A percentile compares a stretch with the other conserved stretches of the same genome.
Evolutionary conservation across 2,329 filamentous ascomycete genomes (phyloP).

Genomic region (Penicillium sp.): DNA sequence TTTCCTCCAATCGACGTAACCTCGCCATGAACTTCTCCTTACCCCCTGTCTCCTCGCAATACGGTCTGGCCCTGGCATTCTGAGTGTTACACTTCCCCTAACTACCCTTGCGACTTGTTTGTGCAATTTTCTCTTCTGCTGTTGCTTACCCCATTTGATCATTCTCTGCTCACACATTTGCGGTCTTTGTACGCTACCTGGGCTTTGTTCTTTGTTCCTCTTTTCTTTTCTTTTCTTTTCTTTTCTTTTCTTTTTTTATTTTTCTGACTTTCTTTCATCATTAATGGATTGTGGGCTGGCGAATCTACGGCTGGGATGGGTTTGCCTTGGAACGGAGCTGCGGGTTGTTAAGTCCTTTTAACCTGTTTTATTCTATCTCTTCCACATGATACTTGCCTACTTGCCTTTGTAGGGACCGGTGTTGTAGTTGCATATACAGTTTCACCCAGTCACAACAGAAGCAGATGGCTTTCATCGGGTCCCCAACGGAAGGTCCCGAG

Average conservation of each 20-base stretch:
- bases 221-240: too few species aligned
- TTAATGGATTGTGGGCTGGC: constrained; percentile 28
- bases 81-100: not conserved
- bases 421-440: not conserved
- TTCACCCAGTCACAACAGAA: not conserved
- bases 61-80: not conserved
- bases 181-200: constrained; percentile 2
- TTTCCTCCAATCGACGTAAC: constrained; percentile 5
- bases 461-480: not conserved
- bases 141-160: constrained; percentile 2
- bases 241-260: too few species aligned
- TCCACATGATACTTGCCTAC: too few species aligned
- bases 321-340: constrained; percentile 25
- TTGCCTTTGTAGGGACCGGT: not conserved
- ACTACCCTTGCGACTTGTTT: not conserved
- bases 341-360: constrained; percentile 19
- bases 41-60: not conserved
- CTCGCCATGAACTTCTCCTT: not conserved
- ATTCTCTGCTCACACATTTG: constrained; percentile 17
- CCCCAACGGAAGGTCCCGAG: too few species aligned
- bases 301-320: constrained; percentile 31
- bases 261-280: constrained; percentile 24
- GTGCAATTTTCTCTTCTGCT: not conserved
- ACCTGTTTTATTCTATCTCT: not conserved
- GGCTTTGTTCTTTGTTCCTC: constrained; percentile 11